Base-by-base conservation (phyloP, 2,329 filamentous ascomycete genomes). In the Ilyonectria robusta region DNA sequence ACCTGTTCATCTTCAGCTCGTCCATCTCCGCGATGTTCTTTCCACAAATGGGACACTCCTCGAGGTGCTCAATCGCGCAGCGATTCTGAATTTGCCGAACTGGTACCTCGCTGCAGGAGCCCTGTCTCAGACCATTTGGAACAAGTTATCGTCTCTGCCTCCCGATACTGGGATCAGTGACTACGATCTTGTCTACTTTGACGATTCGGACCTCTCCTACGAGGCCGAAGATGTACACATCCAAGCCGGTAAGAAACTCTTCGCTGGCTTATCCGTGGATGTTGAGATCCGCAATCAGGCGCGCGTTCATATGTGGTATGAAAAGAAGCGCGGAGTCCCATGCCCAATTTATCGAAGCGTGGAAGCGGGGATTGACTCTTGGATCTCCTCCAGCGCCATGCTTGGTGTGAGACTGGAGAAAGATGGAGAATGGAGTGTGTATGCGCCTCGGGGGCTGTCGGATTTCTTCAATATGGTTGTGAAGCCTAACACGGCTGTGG, bases 221-320 rank as follows among this genome's bases (percentile, higher is more conserved):
- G 78, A 80, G 33, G 80, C 79, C 8, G 80, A 81, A 17, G 79
- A 81, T 68, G 58, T 51, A 2, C 66, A 76, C 5, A 81, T 81
- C 17, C 73, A 77, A 15, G 51, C 37, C 1, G 79, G 78, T 2
- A 70, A 65, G 8, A 40, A 57, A 3, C 60, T 81, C 1, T 81
- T 80, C 19, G 70, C 72, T 0, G 77, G 75, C 17, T 66, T 80
- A 1, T 50, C 73, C 6, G 68, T 72, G 1, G 74, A 80, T 26
- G 74, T 81, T 2, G 79, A 81, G 65, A 80, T 81, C 19, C 76
- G 79, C 9, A 81, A 81, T 35, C 79, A 81, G 56, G 79, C 79
- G 2, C 75, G 80, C 13, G 79, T 81, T 10, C 80, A 81, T 50
- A 69, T 81, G 0, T 81, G 80, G 80, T 81, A 80, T 19, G 70